These are phyloP conservation scores for Sarcodon aspratus DNA, from an alignment of 768 basidiomycete species.

Conservation along the genomic window DNA sequence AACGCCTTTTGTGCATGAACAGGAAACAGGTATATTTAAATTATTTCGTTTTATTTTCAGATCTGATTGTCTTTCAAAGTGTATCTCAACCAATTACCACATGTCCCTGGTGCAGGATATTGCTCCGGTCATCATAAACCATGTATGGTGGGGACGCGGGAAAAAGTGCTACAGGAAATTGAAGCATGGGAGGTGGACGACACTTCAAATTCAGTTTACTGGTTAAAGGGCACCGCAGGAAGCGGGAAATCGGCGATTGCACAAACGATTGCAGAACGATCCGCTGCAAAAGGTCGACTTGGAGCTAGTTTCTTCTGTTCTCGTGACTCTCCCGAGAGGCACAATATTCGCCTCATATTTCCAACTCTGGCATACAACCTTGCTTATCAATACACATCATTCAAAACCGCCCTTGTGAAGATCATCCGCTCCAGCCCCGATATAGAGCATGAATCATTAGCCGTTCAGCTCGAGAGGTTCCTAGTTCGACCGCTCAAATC, in stretches of 20 bases:
- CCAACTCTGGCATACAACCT: slow-evolving; percentile 21
- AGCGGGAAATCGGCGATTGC: slow-evolving; percentile 27
- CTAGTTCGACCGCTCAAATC: slow-evolving; percentile 3
- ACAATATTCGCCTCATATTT: slow-evolving; percentile 14
- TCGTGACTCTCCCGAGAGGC: slow-evolving; percentile 7
- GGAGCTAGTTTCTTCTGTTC: slow-evolving; percentile 24
- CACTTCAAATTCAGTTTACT: slow-evolving; percentile 11
- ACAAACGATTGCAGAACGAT: slow-evolving; percentile 16
- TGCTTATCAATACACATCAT: slow-evolving; percentile 9
- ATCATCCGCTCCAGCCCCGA: neutral
- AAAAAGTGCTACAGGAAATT: slow-evolving; percentile 5
- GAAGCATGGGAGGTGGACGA: slow-evolving; percentile 11
- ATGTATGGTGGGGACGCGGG: no score
- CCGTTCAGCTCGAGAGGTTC: slow-evolving; percentile 3
- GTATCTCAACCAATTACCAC: no score
- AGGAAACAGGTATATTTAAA: no score
- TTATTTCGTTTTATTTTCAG: no score
- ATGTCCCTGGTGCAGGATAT: no score
- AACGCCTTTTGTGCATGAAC: no score
- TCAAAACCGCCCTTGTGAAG: neutral
- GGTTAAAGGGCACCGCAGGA: slow-evolving; percentile 22
- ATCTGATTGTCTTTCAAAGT: no score
- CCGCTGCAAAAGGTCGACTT: slow-evolving; percentile 11
- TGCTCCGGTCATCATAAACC: no score
- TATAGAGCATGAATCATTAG: neutral